Conservation (phyloP, 148 eudicot genomes). For the Limonium bicolor region DNA sequence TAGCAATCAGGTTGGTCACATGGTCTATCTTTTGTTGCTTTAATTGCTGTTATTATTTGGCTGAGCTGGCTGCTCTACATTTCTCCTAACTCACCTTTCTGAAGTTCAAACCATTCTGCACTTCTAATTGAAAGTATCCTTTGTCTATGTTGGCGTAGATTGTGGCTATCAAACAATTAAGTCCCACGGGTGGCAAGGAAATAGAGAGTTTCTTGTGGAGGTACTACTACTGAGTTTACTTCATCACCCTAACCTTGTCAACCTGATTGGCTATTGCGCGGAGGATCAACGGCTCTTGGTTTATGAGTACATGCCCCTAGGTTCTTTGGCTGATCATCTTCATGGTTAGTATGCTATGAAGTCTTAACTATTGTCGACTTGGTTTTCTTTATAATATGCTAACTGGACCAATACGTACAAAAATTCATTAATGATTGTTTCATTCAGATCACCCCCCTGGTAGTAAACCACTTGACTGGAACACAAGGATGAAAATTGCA, state of each 20-base stretch:
- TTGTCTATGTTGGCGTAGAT: constrained; percentile 15
- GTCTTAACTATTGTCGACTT: neutral
- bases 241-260: constrained; percentile 41
- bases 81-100: too few species aligned
- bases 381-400: neutral
- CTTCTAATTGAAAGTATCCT: too few species aligned
- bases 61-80: neutral
- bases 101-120: too few species aligned
- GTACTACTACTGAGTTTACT: constrained; percentile 48
- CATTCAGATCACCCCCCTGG: constrained; percentile 26
- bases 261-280: constrained; percentile 47
- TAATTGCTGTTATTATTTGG: neutral
- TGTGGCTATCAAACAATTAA: constrained; percentile 60
- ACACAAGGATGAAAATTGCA: constrained; percentile 46
- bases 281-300: constrained; percentile 49
- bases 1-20: constrained; percentile 23
- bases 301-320: constrained; percentile 43
- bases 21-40: neutral
- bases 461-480: constrained; percentile 41
- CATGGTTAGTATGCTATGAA: constrained; percentile 20
- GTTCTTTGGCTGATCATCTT: constrained; percentile 45
- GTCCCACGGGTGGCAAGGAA: constrained; percentile 48
- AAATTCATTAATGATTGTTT: neutral
- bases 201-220: constrained; percentile 55
- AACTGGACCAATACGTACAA: neutral